These are phyloP conservation scores for Quercus variabilis DNA, from an alignment of 306 rosid species.

Conservation along the genomic window DNA sequence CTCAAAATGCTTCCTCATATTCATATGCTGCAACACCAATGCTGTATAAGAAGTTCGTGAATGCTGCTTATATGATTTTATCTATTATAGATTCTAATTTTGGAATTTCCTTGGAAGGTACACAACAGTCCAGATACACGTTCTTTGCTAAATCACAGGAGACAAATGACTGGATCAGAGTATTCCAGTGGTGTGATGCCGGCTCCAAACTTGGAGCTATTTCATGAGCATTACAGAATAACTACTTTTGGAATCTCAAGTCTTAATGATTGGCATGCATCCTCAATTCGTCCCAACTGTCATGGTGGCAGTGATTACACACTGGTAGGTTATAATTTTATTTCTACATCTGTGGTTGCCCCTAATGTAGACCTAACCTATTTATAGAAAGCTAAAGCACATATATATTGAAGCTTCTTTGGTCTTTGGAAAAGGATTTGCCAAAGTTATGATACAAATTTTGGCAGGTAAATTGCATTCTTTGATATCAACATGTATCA, in stretches of 20 bases:
- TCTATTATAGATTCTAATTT: not conserved
- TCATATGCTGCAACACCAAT: not conserved
- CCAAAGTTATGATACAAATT: not conserved
- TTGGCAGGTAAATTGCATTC: not conserved
- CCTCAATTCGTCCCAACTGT: slow-evolving; percentile 23
- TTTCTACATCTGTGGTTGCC: not conserved
- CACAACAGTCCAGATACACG: slow-evolving; percentile 27
- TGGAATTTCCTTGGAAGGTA: not conserved
- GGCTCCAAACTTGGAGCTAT: slow-evolving; percentile 8
- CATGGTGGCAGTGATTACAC: slow-evolving; percentile 27
- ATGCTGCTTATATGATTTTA: not conserved
- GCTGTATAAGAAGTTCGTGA: not conserved
- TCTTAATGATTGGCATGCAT: slow-evolving; percentile 35
- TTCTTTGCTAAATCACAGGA: slow-evolving; percentile 23
- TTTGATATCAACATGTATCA: not conserved
- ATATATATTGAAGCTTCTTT: not conserved
- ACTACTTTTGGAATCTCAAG: slow-evolving; percentile 26
- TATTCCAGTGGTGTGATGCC: not conserved
- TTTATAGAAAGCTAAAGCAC: not conserved
- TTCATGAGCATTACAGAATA: slow-evolving; percentile 2
- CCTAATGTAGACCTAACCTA: not conserved
- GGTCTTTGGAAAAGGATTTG: not conserved
- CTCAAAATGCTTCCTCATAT: not conserved
- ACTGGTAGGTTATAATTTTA: slow-evolving; percentile 10
- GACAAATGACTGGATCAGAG: slow-evolving; percentile 5